Evolutionary conservation across 1,284 basidiomycete genomes (phyloP).

Genomic region (Irpex rosettiformis): DNA sequence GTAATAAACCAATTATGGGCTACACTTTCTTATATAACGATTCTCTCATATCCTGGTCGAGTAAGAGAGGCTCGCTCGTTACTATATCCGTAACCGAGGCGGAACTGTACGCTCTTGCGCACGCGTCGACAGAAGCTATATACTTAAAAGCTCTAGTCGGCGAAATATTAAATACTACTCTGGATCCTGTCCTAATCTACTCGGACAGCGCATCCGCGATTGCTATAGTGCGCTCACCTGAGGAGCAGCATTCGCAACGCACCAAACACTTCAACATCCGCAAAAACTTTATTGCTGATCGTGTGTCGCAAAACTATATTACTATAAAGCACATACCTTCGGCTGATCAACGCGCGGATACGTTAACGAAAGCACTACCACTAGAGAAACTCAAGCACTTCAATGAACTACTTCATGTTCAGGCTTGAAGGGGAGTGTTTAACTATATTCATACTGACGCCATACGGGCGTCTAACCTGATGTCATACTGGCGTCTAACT

Average conservation of each 20-base stretch:
- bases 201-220: not conserved
- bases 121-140: not conserved
- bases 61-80: not conserved
- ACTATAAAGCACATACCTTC: conserved; percentile 17
- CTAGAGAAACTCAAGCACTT: not conserved
- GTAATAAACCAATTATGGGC: not conserved
- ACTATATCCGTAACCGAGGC: not conserved
- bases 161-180: not conserved
- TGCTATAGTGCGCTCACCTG: not conserved
- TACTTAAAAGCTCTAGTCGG: not conserved
- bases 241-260: conserved; percentile 17
- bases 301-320: conserved; percentile 22
- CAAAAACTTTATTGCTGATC: conserved; percentile 33
- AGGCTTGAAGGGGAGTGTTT: not conserved
- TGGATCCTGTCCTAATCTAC: not conserved
- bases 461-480: too few relatives aligned
- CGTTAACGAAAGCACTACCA: conserved; percentile 27
- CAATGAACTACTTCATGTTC: not conserved
- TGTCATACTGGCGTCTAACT: too few relatives aligned
- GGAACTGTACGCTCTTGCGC: not conserved
- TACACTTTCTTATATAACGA: not conserved
- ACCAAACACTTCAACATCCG: conserved; percentile 38
- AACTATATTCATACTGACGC: too few relatives aligned
- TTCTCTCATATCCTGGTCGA: not conserved
- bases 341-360: conserved; percentile 26